Percentiles rank a stretch among this genome's conserved stretches.
These are phyloP conservation scores for Chlorella vulgaris DNA, from an alignment of 139 green algal species.

Conservation along the genomic window DNA sequence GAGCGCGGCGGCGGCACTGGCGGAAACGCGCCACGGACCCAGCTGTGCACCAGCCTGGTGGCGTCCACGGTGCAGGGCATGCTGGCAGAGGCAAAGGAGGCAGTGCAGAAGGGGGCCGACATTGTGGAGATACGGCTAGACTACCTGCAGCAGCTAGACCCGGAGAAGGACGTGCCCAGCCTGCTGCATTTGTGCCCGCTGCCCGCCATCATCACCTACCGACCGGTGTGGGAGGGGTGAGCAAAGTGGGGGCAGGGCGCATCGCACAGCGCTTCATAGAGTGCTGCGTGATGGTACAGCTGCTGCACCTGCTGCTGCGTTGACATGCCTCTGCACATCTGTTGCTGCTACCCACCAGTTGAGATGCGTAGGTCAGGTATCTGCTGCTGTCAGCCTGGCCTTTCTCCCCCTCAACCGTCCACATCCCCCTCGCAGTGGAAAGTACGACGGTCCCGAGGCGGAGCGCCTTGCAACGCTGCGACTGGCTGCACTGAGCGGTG, in stretches of 20 bases:
- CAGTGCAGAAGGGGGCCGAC: conserved; percentile 66
- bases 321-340: background rate
- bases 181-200: conserved; percentile 69
- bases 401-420: too few relatives aligned
- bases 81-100: conserved; percentile 73
- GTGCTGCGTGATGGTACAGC: too few relatives aligned
- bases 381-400: too few relatives aligned
- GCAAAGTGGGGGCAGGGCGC: background rate
- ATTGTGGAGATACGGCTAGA: conserved; percentile 91
- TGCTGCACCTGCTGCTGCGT: too few relatives aligned
- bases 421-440: conserved; percentile 61
- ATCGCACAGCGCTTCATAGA: background rate
- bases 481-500: conserved; percentile 72
- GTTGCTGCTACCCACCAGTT: too few relatives aligned
- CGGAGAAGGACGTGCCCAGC: conserved; percentile 55
- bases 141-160: conserved; percentile 64
- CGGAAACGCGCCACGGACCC: conserved; percentile 10
- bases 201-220: conserved; percentile 85
- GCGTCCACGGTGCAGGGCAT: conserved; percentile 66
- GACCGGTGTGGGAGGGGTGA: conserved; percentile 91
- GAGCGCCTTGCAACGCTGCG: conserved; percentile 75
- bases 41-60: conserved; percentile 78
- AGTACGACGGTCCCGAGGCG: conserved; percentile 84
- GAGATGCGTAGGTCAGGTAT: too few relatives aligned
- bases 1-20: background rate